Percentiles rank a stretch among this genome's conserved stretches.
These are phyloP conservation scores for Kuraishia hungarica DNA, from an alignment of 805 yeast species.

Conservation along the genomic window DNA sequence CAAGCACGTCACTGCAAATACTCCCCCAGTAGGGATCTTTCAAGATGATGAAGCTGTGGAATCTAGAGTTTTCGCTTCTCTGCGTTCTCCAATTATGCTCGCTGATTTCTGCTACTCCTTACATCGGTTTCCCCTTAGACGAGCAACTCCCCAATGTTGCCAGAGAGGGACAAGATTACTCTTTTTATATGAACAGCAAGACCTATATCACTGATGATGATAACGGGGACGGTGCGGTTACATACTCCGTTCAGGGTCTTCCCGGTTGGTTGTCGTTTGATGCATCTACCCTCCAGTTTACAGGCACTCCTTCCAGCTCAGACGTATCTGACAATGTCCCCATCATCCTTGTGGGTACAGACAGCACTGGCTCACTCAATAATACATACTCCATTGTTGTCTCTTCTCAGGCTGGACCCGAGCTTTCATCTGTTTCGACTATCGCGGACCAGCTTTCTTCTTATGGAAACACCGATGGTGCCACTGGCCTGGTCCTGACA, in stretches of 20 bases:
- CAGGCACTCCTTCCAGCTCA: conserved; percentile 53
- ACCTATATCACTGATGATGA: conserved; percentile 46
- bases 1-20: too few species aligned
- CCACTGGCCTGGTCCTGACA: conserved; percentile 58
- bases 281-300: conserved; percentile 42
- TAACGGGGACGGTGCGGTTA: conserved; percentile 24
- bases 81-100: not conserved
- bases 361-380: conserved; percentile 43
- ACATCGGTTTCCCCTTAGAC: conserved; percentile 66
- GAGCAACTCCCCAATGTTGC: conserved; percentile 89
- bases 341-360: conserved; percentile 57
- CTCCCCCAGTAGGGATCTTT: too few species aligned
- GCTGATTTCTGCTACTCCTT: conserved; percentile 33
- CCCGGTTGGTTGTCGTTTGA: conserved; percentile 84
- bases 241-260: conserved; percentile 46
- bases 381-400: conserved; percentile 52
- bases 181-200: conserved; percentile 58
- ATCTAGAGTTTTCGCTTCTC: not conserved
- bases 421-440: conserved; percentile 30
- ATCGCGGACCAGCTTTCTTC: conserved; percentile 45
- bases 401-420: conserved; percentile 47
- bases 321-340: conserved; percentile 37
- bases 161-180: conserved; percentile 50
- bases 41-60: not conserved
- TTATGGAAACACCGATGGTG: conserved; percentile 73